Evolutionary conservation across 768 basidiomycete genomes (phyloP), one percentile per base, ranked within the genome.

Genomic region (Leccinum rimulosum): DNA sequence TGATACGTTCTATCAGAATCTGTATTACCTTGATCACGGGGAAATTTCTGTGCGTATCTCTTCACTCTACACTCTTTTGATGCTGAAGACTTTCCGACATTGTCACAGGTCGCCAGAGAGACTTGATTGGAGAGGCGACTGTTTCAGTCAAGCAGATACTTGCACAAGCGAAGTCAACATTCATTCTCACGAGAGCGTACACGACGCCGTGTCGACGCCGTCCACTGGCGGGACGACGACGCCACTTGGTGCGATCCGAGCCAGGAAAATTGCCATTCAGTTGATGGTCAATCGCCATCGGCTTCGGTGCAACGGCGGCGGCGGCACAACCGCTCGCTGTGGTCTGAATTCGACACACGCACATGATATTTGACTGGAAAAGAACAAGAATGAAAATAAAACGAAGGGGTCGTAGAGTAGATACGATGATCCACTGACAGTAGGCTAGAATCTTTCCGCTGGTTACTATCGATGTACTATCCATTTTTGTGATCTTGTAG

Each of bases 211-310:
- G 27, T 58, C 70, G 15, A 59, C 62, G 27, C 52, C 56, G 9
- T 54, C 66, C 40, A 11, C 53, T 1, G 53, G 68, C 12, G 57
- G 68, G 9, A 65, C 70, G 50, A 66, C 65, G 9, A 65, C 66
- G 50, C 68, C 64, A 17, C 59, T 88, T 80, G 79, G 76, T 31
- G 68, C 86, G 60, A 90, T 85, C 64, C 88, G 90, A 25, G 82
- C 82, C 57, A 82, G 85, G 63, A 91, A 95, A 83, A 89, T 93
- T 61, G 66, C 87, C 71, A 28, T 36, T 1, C 59, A 62, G 48
- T 60, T 64, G 49, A 52, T 63, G 55, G 52, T 19, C 9, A 28
- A 54, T 58, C 51, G 47, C 3, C 60, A 66, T 9, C n/a, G 53
- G 9, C 15, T 28, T 52, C 0, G 48, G 55, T 10, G 15, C 30